Evolutionary conservation across 805 yeast genomes (phyloP).

Genomic region (Metschnikowia bowlesiae): DNA sequence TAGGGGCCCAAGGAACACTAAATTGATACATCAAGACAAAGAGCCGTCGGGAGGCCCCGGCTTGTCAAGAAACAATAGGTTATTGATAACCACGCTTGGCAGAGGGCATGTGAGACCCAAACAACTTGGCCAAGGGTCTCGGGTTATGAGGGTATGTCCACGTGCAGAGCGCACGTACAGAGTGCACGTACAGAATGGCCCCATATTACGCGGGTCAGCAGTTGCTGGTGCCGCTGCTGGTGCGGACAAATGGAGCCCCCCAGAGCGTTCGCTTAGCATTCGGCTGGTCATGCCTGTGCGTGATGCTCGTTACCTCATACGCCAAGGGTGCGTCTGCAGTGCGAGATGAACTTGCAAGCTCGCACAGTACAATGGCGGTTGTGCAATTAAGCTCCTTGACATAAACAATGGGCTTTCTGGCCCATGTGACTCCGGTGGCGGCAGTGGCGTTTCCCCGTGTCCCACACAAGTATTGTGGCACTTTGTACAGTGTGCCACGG

Average conservation of each 20-base stretch:
- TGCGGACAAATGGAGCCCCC: not conserved
- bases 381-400: not conserved
- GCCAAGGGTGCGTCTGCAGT: not conserved
- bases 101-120: not conserved
- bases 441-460: not conserved
- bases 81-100: not conserved
- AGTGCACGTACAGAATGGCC: not conserved
- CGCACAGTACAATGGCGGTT: not conserved
- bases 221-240: not conserved
- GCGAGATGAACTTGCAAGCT: not conserved
- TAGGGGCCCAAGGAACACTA: no score
- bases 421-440: not conserved
- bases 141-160: not conserved
- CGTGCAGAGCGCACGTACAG: no score
- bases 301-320: not conserved
- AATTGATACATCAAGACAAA: not conserved
- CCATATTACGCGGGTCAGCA: not conserved
- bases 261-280: not conserved
- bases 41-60: not conserved
- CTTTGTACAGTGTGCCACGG: no score
- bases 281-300: slow-evolving; percentile 1
- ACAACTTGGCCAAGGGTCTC: not conserved
- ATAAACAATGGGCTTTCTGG: not conserved
- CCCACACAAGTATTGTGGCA: not conserved
- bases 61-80: not conserved